A percentile compares a stretch with the other conserved stretches of the same genome.
These are phyloP conservation scores for Quercus suber DNA, from an alignment of 306 rosid genomes.

Conservation along the genomic window DNA sequence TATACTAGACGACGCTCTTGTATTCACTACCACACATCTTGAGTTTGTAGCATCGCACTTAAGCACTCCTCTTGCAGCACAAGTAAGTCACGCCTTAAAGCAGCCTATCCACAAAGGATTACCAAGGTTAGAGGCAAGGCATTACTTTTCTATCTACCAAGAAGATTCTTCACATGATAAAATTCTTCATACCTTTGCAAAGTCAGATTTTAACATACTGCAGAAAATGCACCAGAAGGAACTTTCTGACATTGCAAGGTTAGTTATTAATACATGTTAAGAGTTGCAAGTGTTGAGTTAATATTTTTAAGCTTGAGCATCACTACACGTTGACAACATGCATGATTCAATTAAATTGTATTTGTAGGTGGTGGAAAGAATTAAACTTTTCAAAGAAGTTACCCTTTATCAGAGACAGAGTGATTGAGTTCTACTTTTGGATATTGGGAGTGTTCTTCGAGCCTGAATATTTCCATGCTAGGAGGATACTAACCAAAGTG, in stretches of 20 bases:
- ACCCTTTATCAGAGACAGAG: slow-evolving; percentile 37
- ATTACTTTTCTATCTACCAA: background rate
- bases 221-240: slow-evolving; percentile 27
- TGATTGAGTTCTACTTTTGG: slow-evolving; percentile 27
- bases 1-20: slow-evolving; percentile 8
- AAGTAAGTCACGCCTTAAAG: slow-evolving; percentile 23
- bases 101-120: slow-evolving; percentile 21
- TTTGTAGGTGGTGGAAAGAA: slow-evolving; percentile 44
- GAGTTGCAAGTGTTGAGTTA: background rate
- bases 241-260: slow-evolving; percentile 9
- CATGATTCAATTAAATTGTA: background rate
- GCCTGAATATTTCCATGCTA: slow-evolving; percentile 18
- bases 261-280: background rate
- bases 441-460: slow-evolving; percentile 9
- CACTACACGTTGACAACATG: background rate
- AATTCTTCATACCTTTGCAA: slow-evolving; percentile 10
- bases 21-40: background rate
- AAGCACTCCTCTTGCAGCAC: slow-evolving; percentile 20
- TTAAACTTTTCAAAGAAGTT: slow-evolving; percentile 20
- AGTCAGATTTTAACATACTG: slow-evolving; percentile 25
- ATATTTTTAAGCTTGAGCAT: background rate
- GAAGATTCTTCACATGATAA: background rate
- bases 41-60: background rate
- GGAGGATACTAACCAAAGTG: slow-evolving; percentile 28
- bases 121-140: slow-evolving; percentile 15